Base-by-base conservation (phyloP, 176 grass and related monocot genomes). In the Oryza meyeriana region DNA sequence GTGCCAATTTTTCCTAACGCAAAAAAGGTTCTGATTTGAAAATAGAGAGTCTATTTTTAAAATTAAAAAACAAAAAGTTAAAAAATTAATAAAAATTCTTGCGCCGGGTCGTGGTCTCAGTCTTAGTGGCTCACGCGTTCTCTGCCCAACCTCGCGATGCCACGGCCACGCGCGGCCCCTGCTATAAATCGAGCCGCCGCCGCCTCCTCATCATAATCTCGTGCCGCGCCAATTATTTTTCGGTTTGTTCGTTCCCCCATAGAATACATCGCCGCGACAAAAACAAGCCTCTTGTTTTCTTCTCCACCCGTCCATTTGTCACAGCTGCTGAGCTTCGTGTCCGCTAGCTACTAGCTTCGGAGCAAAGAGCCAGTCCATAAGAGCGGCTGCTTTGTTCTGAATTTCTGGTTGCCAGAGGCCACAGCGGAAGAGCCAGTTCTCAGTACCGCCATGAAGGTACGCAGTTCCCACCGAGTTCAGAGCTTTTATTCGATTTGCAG, bases 211-310 rank as follows among this genome's bases (percentile, higher is more conserved):
- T 44, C 35, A 2, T 36, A 2, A 0, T 36, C 13, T 28, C 17
- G 55, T 64, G 65, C 72, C 24, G 11, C 5, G 18, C 41, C 44
- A n/a, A 34, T 1, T 6, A 20, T 12, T 58, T 44, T 5, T 17
- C 2, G 10, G 14, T 6, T 2, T 38, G 10, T 24, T 39, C 55
- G 26, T 17, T 17, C 29, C 79, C 38, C 3, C 17, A 36, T 67
- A 36, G 68, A 2, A 11, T 16, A 61, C 68, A 41, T 79, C 81
- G 76, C 87, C 69, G 24, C 36, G 61, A 38, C 61, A 67, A 30
- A 30, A 10, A 7, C 13, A 20, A 29, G 1, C 8, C 25, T 24
- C 50, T 55, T 16, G 38, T 11, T 61, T 22, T 32, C 69, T 5
- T 5, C 80, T 17, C 28, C 20, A 0, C n/a, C 24, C 32, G 10